Percentiles rank a stretch among this genome's conserved stretches.
Evolutionary conservation across 2,329 filamentous ascomycete genomes (phyloP).

Genomic region (Aureobasidium sp.): DNA sequence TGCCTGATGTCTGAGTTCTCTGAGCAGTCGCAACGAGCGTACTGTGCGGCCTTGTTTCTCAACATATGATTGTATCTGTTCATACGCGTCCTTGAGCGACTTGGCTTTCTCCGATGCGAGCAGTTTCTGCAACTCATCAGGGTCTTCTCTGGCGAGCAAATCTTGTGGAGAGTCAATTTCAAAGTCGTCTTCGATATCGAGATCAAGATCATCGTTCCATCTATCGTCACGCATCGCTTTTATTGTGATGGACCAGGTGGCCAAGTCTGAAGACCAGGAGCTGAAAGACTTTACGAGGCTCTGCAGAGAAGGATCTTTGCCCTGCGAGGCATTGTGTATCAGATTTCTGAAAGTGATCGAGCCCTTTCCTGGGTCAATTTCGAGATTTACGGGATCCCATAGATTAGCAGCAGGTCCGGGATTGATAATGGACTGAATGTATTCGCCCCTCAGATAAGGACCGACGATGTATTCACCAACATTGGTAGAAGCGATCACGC

Average conservation of each 20-base stretch:
- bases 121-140: constrained; percentile 47
- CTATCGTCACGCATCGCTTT: constrained; percentile 57
- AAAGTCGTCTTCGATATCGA: constrained; percentile 62
- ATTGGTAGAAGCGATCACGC: not conserved
- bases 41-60: constrained; percentile 37
- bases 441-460: not conserved
- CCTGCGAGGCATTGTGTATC: constrained; percentile 62
- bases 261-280: constrained; percentile 66
- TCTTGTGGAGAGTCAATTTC: constrained; percentile 49
- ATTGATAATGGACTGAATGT: not conserved
- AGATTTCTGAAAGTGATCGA: constrained; percentile 55
- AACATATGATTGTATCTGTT: constrained; percentile 24
- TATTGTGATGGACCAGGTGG: constrained; percentile 55
- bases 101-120: constrained; percentile 33
- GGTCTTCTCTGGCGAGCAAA: constrained; percentile 64
- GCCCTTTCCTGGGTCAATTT: constrained; percentile 21
- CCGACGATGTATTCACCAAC: not conserved
- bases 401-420: constrained; percentile 6
- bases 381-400: constrained; percentile 21
- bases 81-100: constrained; percentile 50
- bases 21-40: constrained; percentile 68
- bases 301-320: constrained; percentile 59
- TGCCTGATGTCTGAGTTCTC: constrained; percentile 62
- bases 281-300: constrained; percentile 56
- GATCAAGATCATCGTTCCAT: constrained; percentile 65